Evolutionary conservation across 805 yeast species (phyloP).

Genomic region (Candida tibetensis): DNA sequence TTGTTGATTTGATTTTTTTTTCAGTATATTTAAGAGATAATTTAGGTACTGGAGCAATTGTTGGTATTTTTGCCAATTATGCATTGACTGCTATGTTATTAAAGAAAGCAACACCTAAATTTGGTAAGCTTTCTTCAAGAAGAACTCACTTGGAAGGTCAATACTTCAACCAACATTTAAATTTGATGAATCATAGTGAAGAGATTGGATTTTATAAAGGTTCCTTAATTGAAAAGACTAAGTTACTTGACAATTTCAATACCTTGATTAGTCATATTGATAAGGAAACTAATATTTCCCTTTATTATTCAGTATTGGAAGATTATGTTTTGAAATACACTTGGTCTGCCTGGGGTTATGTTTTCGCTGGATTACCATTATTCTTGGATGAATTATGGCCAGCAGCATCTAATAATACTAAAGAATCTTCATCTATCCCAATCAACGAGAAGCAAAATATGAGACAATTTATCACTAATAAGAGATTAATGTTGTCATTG

Average conservation of each 20-base stretch:
- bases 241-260: conserved; percentile 57
- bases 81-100: conserved; percentile 73
- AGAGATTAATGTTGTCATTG: conserved; percentile 81
- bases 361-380: conserved; percentile 87
- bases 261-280: conserved; percentile 53
- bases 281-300: conserved; percentile 55
- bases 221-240: conserved; percentile 67
- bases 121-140: conserved; percentile 70
- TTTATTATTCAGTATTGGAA: conserved; percentile 71
- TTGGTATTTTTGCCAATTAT: conserved; percentile 79
- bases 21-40: conserved; percentile 79
- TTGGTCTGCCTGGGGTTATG: conserved; percentile 95
- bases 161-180: conserved; percentile 81
- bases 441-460: conserved; percentile 57
- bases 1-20: conserved; percentile 80
- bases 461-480: conserved; percentile 87
- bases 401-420: conserved; percentile 12
- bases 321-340: conserved; percentile 85
- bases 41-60: conserved; percentile 81
- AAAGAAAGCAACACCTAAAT: conserved; percentile 75
- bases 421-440: conserved; percentile 10
- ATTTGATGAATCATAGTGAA: conserved; percentile 83
- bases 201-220: conserved; percentile 95
- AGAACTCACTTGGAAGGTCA: conserved; percentile 84
- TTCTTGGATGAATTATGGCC: conserved; percentile 54